Base-by-base conservation (phyloP, 2,329 filamentous ascomycete species). In the Colletotrichum chlorophyti region DNA sequence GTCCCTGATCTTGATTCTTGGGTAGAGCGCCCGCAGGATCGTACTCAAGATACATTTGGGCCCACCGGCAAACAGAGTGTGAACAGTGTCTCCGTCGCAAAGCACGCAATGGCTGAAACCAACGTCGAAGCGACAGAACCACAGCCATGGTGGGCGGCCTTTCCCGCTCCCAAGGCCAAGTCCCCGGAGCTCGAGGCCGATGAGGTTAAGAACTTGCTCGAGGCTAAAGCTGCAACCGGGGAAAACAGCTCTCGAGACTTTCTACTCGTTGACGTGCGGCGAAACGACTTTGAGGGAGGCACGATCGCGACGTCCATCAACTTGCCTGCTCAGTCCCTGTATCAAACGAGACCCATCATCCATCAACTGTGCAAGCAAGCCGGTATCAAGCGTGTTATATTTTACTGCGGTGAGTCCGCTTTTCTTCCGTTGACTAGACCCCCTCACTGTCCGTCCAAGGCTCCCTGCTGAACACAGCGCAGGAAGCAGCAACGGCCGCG, bases 231-330 rank as follows among this genome's bases (percentile, higher is more conserved):
- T 53, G 67, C 70, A 15, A 65, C 68, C 3, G 69, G 57, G 0
- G 52, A 66, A 12, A 65, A 67, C 6, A 65, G 64, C 1, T 64
- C 66, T 0, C 67, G 69, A 23, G 68, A 74, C 7, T 80, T 81
- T 42, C 67, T 83, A 15, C 69, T 83, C 4, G 77, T 85, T 11
- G 82, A 85, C 64, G 76, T 84, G n/a, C 77, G 82, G 15, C 74
- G 81, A 23, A 76, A 70, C 4, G 83, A 85, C 63, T 81, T 79
- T 72, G 77, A 79, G 65, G 86, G 87, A 23, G 86, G 85, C 35
- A 87, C 84, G 0, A 82, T 89, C 52, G 72, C 72, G 8, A 79
- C 78, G 3, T 86, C 85, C 1, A 74, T 89, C 61, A 85, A 86
- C 62, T 71, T 85, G 12, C 82, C 83, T 1, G 82, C 83, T 8